Evolutionary conservation across 768 basidiomycete species (phyloP), one percentile per base, ranked within the genome.

Genomic region (Phaeotremella skinneri): DNA sequence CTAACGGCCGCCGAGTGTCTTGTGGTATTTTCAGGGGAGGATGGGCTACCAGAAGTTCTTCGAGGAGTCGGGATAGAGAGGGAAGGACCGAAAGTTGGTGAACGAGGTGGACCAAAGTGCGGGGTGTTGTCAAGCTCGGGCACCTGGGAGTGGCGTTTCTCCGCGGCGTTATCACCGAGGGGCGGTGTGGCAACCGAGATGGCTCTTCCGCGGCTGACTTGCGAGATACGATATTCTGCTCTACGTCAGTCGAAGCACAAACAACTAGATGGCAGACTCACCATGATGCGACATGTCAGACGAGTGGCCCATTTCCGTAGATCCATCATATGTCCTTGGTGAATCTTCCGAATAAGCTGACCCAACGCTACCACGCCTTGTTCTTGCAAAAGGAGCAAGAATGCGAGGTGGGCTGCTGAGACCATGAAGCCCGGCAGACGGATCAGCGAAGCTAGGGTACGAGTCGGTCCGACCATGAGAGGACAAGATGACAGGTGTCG

Each of bases 11-110:
- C 56, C 3, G 62, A 63, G 37, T 55, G 21, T 41, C 62, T 34
- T 26, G 43, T 21, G 43, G 11, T 13, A 39, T 39, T 39, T 39
- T 9, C 9, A 39, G 37, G 37, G 37, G 37, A 9, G 37, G 37
- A 39, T 9, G 37, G 37, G 9, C 11, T 39, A 9, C 37, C 37
- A 45, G 20, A 14, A 11, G 43, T 21, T 9, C n/a, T n/a, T n/a
- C n/a, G n/a, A n/a, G n/a, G n/a, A n/a, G n/a, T n/a, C n/a, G n/a
- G n/a, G n/a, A n/a, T n/a, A n/a, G n/a, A n/a, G n/a, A n/a, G n/a
- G n/a, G n/a, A n/a, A n/a, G n/a, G n/a, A n/a, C 61, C 61, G 34
- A 62, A 62, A 53, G 61, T 62, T 51, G 61, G 61, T 55, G 61
- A 62, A 6, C 57, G 30, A 30, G 56, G 56, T 50, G 59, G 52